Evolutionary conservation across 352 stramenopile species (phyloP).

Genomic region (Phytophthora quininea): DNA sequence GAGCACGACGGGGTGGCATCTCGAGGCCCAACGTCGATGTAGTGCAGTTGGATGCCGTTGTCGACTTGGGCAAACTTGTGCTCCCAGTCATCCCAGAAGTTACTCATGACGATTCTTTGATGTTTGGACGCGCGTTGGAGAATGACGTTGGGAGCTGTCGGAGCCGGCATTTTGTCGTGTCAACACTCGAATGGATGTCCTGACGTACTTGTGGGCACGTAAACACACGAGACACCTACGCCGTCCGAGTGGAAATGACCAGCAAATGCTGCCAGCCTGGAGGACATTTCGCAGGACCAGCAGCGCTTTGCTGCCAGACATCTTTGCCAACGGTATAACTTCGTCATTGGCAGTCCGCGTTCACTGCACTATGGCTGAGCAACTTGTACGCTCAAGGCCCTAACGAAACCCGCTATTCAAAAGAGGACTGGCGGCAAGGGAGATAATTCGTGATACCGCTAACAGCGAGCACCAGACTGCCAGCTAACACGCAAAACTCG

Average conservation of each 20-base stretch:
- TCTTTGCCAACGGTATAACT: too few relatives aligned
- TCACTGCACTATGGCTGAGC: too few relatives aligned
- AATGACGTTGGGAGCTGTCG: background rate
- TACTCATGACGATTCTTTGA: background rate
- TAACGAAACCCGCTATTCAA: too few relatives aligned
- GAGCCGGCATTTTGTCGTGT: background rate
- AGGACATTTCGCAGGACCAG: too few relatives aligned
- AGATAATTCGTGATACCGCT: too few relatives aligned
- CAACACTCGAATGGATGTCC: background rate
- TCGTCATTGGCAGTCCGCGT: too few relatives aligned
- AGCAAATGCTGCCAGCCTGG: too few relatives aligned
- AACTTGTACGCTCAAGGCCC: too few relatives aligned
- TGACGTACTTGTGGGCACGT: background rate
- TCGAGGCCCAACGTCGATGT: slow-evolving; percentile 58
- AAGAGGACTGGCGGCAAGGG: too few relatives aligned
- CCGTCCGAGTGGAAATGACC: too few relatives aligned
- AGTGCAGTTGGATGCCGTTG: slow-evolving; percentile 56
- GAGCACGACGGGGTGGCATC: slow-evolving; percentile 63
- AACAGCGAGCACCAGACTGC: background rate
- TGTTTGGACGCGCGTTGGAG: background rate
- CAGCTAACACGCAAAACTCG: slow-evolving; percentile 39
- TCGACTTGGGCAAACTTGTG: slow-evolving; percentile 17
- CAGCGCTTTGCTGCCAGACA: too few relatives aligned
- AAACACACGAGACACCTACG: background rate
- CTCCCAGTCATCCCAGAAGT: slow-evolving; percentile 31